These are phyloP conservation scores for Aureobasidium lini DNA, from an alignment of 2,329 filamentous ascomycete species.

Conservation along the genomic window DNA sequence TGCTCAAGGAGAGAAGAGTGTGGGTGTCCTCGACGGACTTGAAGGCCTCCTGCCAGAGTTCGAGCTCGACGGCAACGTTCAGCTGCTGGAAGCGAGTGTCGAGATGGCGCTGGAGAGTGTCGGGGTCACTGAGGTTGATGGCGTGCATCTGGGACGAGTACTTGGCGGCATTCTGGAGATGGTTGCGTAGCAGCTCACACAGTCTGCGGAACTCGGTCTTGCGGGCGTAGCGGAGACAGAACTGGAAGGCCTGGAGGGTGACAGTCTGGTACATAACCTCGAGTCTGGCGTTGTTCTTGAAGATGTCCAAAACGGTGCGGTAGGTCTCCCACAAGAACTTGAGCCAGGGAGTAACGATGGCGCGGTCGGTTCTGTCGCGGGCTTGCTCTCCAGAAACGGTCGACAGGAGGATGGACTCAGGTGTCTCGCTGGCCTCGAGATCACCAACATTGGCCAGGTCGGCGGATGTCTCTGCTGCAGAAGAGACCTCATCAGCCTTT, in stretches of 20 bases:
- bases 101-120: slow-evolving; percentile 92
- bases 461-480: slow-evolving; percentile 67
- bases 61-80: slow-evolving; percentile 94
- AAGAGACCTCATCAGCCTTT: slow-evolving; percentile 93
- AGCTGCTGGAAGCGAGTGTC: slow-evolving; percentile 98
- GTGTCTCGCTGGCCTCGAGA: slow-evolving; percentile 92
- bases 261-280: slow-evolving; percentile 98
- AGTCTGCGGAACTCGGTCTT: slow-evolving; percentile 99
- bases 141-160: slow-evolving; percentile 99
- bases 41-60: slow-evolving; percentile 99
- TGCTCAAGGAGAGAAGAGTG: slow-evolving; percentile 93
- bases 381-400: slow-evolving; percentile 98
- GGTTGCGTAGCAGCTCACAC: slow-evolving; percentile 95
- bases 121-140: slow-evolving; percentile 96
- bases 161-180: slow-evolving; percentile 97
- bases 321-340: slow-evolving; percentile 99
- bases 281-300: slow-evolving; percentile 96
- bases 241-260: slow-evolving; percentile 95
- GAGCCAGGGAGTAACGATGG: slow-evolving; percentile 97
- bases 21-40: slow-evolving; percentile 98
- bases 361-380: slow-evolving; percentile 91
- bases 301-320: slow-evolving; percentile 93
- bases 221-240: slow-evolving; percentile 94
- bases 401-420: slow-evolving; percentile 93
- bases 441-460: slow-evolving; percentile 78